Evolutionary conservation across 805 yeast genomes (phyloP), one percentile per base, ranked within the genome.

Genomic region (Komagataella populi): DNA sequence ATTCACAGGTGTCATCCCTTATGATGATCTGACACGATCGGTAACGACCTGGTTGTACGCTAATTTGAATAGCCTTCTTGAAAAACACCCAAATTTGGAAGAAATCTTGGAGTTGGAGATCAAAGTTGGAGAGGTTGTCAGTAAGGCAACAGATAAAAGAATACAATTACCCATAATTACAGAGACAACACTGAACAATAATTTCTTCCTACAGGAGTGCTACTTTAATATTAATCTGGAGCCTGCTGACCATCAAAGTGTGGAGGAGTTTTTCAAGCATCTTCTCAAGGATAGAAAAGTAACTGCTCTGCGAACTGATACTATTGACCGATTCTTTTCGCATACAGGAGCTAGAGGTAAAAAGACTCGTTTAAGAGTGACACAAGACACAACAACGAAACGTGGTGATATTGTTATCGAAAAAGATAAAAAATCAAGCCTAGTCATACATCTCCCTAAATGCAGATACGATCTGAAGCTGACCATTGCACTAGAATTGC

Each of bases 1-100:
- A 46, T 74, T 87, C 16, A 81, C 88, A 0, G 90, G 89, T 4
- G 74, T 84, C 0, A 81, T 81, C 47, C 93, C 93, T 1, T 77
- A 86, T 48, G 88, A 87, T 60, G 91, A 87, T 59, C 71, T 87
- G 53, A 84, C 90, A 5, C 78, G 90, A 60, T 79, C 86, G 39
- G 80, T 90, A 6, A 84, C 93, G 20, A 87, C 84, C 58, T 90
- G 97, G 97, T 74, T 90, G 6, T 89, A 84, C 71, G 89, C 95
- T 17, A 83, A 86, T 55, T 72, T 88, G 48, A 73, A 74, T 47
- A 86, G 86, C 39, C 74, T 87, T 45, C 76, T 79, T 45, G 77
- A 77, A 45, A 75, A 73, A 58, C 60, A 64, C 48, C 47, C 47
- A 1, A 72, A 54, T 56, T 71, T 57, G 24, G 69, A 74, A 50